Evolutionary conservation across 371 early-diverging fungal species (phyloP), one percentile per base, ranked within the genome.

Genomic region (Rhizopus arrhizus): DNA sequence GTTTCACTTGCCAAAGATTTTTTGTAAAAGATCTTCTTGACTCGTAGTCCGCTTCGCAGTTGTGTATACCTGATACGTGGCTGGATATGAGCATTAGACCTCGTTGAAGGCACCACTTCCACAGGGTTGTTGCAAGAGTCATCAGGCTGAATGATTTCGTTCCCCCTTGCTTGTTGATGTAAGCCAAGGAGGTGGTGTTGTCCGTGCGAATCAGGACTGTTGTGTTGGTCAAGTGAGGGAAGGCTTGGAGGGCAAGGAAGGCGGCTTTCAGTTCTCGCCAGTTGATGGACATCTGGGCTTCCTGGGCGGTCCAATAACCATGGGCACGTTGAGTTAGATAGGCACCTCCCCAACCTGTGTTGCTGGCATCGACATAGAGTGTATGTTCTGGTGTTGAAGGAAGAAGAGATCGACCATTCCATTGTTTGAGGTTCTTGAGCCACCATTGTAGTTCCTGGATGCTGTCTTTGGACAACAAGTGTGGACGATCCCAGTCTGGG

Each of bases 191-290:
- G 16, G 46, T 62, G 2, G 56, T 54, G 28, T 62, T 62, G 56
- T 56, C 56, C 3, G 62, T 62, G 29, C 56, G 36, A 9, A 51
- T 48, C 16, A 62, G 41, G 7, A 53, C 42, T 4, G 35, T 11
- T 9, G 12, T 60, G 47, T 46, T 13, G 11, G 15, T 32, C 3
- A 64, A 13, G 28, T 41, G 5, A 5, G 54, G 58, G 35, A 69
- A 69, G 8, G 64, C 12, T 31, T 50, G 61, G 0, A 61, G 58
- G 3, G 60, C 53, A 11, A 61, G 51, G 6, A 61, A 47, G 2
- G 64, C 56, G 3, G 59, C 62, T 15, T 59, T 61, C 22, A 71
- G 40, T 36, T 66, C 68, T 16, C 67, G 36, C 72, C 65, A 64
- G 33, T 67, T 71, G 55, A 71, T 71, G 9, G 65, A 66, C 11